These are phyloP conservation scores for Candida railenensis DNA, from an alignment of 805 yeast species.

Conservation along the genomic window DNA sequence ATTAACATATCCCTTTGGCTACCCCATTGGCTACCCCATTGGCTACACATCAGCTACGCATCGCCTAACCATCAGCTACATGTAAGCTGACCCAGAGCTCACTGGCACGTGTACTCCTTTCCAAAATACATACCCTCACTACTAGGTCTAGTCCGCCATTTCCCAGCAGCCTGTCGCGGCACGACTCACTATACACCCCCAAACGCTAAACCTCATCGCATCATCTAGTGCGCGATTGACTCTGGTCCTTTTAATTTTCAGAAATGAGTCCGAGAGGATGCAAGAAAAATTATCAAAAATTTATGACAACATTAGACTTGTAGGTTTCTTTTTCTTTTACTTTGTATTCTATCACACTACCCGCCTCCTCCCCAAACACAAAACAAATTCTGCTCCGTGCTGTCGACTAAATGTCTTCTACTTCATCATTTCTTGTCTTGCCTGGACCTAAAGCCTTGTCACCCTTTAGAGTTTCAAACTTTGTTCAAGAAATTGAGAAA, in stretches of 20 bases:
- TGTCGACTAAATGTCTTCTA: neutral
- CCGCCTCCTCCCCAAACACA: neutral
- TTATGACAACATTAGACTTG: neutral
- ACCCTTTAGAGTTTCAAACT: constrained; percentile 73
- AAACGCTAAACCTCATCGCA: neutral
- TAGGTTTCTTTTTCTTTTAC: neutral
- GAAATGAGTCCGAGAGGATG: neutral
- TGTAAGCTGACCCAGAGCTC: too few relatives aligned
- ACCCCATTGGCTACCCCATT: too few relatives aligned
- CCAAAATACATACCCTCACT: too few relatives aligned
- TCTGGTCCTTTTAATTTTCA: neutral
- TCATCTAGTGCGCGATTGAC: neutral
- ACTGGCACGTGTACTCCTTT: neutral
- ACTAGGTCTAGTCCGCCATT: too few relatives aligned
- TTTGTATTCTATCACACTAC: neutral
- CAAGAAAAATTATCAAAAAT: neutral
- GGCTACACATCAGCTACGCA: too few relatives aligned
- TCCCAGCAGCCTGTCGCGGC: too few relatives aligned
- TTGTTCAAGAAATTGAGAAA: constrained; percentile 70
- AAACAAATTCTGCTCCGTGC: too few relatives aligned
- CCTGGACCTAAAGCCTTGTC: constrained; percentile 94
- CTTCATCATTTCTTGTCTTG: constrained; percentile 38
- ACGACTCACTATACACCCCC: too few relatives aligned
- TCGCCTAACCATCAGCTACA: too few relatives aligned
- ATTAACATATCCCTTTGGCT: too few relatives aligned